These are phyloP conservation scores for Hirschioporus abietinus DNA, from an alignment of 768 basidiomycete genomes.

Conservation along the genomic window DNA sequence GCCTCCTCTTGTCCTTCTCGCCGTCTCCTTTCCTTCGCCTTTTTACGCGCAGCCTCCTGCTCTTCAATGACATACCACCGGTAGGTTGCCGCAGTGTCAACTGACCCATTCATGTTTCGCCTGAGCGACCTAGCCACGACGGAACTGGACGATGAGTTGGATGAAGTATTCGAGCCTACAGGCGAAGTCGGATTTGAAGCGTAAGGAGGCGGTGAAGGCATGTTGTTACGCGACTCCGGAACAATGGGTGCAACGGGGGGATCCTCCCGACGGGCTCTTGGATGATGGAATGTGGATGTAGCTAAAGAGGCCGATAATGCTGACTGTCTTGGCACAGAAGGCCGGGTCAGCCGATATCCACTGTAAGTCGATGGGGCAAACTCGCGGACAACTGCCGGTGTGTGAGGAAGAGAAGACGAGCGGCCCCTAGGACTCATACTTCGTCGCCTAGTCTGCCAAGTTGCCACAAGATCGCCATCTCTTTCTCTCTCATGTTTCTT, in stretches of 20 bases:
- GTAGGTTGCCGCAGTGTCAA: slow-evolving; percentile 43
- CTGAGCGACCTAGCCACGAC: slow-evolving; percentile 32
- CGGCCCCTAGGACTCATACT: neutral
- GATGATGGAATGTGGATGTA: slow-evolving; percentile 52
- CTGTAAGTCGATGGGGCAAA: slow-evolving; percentile 50
- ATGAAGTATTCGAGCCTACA: slow-evolving; percentile 22
- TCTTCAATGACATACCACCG: slow-evolving; percentile 33
- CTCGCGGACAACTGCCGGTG: slow-evolving; percentile 32
- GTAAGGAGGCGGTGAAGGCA: slow-evolving; percentile 28
- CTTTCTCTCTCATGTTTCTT: slow-evolving; percentile 18
- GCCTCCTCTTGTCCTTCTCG: neutral
- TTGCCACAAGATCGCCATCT: neutral
- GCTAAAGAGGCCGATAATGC: slow-evolving; percentile 69
- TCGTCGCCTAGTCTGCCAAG: neutral
- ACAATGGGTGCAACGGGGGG: slow-evolving; percentile 18
- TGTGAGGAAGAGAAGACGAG: neutral
- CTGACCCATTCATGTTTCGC: slow-evolving; percentile 42
- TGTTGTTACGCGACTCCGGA: slow-evolving; percentile 17
- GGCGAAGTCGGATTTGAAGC: slow-evolving; percentile 31
- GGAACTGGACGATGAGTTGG: slow-evolving; percentile 17
- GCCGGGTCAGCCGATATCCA: slow-evolving; percentile 29
- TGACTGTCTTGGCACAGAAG: slow-evolving; percentile 39
- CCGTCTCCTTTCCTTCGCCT: neutral
- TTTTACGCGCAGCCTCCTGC: slow-evolving; percentile 7
- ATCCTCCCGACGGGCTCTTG: slow-evolving; percentile 27